A percentile compares a stretch with the other conserved stretches of the same genome.
These are phyloP conservation scores for Phytophthora europaea DNA, from an alignment of 352 stramenopile species.

Conservation along the genomic window DNA sequence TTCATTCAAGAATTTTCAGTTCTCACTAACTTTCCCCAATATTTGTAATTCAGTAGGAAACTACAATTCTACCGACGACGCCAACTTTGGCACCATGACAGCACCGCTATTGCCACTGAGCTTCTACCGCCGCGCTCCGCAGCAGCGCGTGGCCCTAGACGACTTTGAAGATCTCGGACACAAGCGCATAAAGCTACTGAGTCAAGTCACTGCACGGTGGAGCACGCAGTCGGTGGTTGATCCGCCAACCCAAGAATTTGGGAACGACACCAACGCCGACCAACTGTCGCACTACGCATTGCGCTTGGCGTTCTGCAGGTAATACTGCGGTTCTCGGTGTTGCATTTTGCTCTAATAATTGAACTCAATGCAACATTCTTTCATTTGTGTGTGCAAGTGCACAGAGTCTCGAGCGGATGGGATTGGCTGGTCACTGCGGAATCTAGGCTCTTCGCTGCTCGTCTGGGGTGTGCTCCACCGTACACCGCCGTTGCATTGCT, in stretches of 20 bases:
- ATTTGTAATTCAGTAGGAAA: not conserved
- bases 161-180: conserved; percentile 93
- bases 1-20: no score
- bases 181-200: conserved; percentile 73
- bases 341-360: not conserved
- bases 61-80: not conserved
- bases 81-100: not conserved
- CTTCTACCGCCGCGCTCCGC: conserved; percentile 91
- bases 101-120: conserved; percentile 9
- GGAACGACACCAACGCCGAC: conserved; percentile 33
- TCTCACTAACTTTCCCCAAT: not conserved
- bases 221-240: not conserved
- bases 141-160: conserved; percentile 92
- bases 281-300: conserved; percentile 59
- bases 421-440: conserved; percentile 72
- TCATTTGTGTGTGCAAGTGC: conserved; percentile 18
- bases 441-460: conserved; percentile 48
- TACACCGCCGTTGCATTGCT: conserved; percentile 44
- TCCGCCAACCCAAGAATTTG: conserved; percentile 28
- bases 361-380: conserved; percentile 9
- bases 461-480: conserved; percentile 33
- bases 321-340: conserved; percentile 3
- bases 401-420: conserved; percentile 49
- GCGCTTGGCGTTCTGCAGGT: conserved; percentile 67
- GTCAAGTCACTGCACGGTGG: conserved; percentile 26